Evolutionary conservation across 371 early-diverging fungal species (phyloP), one percentile per base, ranked within the genome.

Genomic region (Mortierella sp.): DNA sequence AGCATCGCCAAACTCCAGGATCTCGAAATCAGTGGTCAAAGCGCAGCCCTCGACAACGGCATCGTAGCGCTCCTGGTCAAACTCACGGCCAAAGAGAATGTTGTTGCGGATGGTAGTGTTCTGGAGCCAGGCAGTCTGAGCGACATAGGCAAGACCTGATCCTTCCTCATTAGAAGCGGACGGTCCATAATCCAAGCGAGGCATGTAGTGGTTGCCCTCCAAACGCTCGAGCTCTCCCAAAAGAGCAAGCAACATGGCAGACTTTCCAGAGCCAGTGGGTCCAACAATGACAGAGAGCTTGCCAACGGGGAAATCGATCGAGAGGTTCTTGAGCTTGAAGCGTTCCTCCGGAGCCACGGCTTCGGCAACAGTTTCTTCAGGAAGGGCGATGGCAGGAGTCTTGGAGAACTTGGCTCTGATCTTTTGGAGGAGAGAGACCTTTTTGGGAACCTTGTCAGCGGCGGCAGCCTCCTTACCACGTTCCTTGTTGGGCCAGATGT

Each of bases 121-220:
- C 80, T 94, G 93, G 44, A 98, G 91, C 98, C 98, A 97, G 3
- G 97, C 95, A 67, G 95, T 92, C 80, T 97, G 97, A 19, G 95
- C 89, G 34, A 95, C 95, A 88, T 95, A 97, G 0, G 95, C 96
- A 5, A 97, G 89, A 5, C 90, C 89, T 24, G 86, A 80, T 28
- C 90, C 80, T 44, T 86, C 86, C 8, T 89, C 48, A 24, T 77
- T 77, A 10, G 79, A 61, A 13, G 37, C 43, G 4, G 50, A 26
- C 8, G 72, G 85, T 28, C 76, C 78, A 55, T 87, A 84, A 31
- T 86, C 86, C 28, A 79, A 53, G 28, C 92, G 90, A 34, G 93
- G 92, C 57, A 92, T 79, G 21, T 87, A 86, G 14, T 88, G 89
- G 8, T 75, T 48, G 31, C 93, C 93, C 50, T 86, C 74, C 0